phyloP scores from a whole-genome alignment of 2,329 filamentous ascomycete genomes.

The Cyanodermella asteris region DNA sequence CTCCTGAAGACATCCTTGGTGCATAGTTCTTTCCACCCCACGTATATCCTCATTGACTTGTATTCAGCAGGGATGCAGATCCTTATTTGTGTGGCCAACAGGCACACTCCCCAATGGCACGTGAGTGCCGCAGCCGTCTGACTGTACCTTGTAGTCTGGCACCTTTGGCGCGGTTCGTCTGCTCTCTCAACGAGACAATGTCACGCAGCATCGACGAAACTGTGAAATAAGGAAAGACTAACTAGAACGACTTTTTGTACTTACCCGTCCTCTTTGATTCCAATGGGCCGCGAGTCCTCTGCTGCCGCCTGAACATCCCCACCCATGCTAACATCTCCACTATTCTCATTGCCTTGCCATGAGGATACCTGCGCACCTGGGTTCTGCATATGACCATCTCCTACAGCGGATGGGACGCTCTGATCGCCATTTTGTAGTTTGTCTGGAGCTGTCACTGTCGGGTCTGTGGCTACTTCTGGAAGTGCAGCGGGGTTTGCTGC shows the following conservation, averaged over 20 bases:
- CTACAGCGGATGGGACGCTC: constrained; percentile 1
- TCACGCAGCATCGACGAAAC: constrained; percentile 5
- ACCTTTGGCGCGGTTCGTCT: not conserved
- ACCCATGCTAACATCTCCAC: constrained; percentile 1
- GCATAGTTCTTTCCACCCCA: too few species aligned
- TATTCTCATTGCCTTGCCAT: constrained; percentile 3
- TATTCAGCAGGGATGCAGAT: too few species aligned
- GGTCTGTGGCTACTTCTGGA: constrained; percentile 7
- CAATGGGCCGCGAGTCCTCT: constrained; percentile 30
- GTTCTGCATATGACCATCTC: constrained; percentile 1
- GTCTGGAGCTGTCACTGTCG: constrained; percentile 1
- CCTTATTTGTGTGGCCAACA: too few species aligned
- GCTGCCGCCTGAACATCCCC: constrained; percentile 5
- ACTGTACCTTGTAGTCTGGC: not conserved
- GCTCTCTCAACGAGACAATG: constrained; percentile 1
- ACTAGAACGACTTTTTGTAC: constrained; percentile 19
- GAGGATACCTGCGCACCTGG: not conserved
- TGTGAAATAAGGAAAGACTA: constrained; percentile 10
- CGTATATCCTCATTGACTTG: too few species aligned
- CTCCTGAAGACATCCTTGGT: too few species aligned
- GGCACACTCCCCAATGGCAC: not conserved
- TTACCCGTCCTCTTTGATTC: constrained; percentile 87
- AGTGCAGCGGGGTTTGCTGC: constrained; percentile 15
- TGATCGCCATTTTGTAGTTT: constrained; percentile 1
- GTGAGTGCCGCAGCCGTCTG: constrained; percentile 1